Evolutionary conservation across 2,329 filamentous ascomycete genomes (phyloP).

Genomic region (Trichoderma brevicompactum): DNA sequence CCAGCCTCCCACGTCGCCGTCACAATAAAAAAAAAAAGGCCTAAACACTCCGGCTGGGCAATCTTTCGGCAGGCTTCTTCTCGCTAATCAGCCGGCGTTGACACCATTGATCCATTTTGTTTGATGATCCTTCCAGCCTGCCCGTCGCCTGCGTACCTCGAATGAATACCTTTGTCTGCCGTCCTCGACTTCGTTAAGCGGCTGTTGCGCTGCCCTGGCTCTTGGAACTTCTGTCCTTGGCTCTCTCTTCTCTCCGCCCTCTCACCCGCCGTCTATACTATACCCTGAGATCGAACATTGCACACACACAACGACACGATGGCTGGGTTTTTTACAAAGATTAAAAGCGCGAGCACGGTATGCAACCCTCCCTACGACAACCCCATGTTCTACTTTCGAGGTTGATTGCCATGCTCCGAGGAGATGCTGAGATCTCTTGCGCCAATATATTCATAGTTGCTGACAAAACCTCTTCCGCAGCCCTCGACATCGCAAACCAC

Average conservation of each 20-base stretch:
- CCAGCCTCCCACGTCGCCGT: constrained; percentile 15
- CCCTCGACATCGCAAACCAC: constrained; percentile 47
- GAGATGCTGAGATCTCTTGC: not conserved
- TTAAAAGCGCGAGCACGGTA: constrained; percentile 60
- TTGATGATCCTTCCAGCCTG: not conserved
- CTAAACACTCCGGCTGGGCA: not conserved
- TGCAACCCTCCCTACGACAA: constrained; percentile 39
- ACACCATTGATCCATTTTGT: constrained; percentile 1
- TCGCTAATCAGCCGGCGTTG: not conserved
- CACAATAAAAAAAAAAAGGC: not conserved
- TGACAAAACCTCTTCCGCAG: constrained; percentile 47
- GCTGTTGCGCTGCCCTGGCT: constrained; percentile 44
- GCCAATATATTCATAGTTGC: constrained; percentile 32
- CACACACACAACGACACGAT: constrained; percentile 43
- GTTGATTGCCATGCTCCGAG: not conserved
- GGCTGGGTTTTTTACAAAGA: constrained; percentile 63
- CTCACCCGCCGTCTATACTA: not conserved
- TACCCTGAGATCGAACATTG: not conserved
- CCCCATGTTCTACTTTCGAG: constrained; percentile 12
- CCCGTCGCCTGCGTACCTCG: constrained; percentile 31
- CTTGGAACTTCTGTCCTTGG: constrained; percentile 36
- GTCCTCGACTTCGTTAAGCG: constrained; percentile 39
- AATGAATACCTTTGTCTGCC: constrained; percentile 36
- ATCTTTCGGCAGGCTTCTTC: not conserved
- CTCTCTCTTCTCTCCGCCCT: not conserved